Conservation (phyloP, 2,329 filamentous ascomycete species). For the Diaporthe aspalathi region DNA sequence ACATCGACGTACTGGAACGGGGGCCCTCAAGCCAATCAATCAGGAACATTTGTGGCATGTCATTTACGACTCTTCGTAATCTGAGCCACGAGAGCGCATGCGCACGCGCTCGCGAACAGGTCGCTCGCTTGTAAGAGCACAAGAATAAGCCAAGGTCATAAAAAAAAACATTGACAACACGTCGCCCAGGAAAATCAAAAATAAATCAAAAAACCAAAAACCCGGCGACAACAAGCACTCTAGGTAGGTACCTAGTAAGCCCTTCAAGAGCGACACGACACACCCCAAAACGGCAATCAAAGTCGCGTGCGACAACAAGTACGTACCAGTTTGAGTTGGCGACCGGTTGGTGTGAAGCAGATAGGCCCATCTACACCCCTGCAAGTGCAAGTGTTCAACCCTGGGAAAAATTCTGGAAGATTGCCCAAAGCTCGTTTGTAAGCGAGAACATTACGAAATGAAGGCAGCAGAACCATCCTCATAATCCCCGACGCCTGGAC, state of each 20-base stretch:
- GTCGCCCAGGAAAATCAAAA: background rate
- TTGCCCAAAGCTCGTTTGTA: slow-evolving; percentile 35
- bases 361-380: slow-evolving; percentile 5
- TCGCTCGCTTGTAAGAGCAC: background rate
- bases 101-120: background rate
- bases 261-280: background rate
- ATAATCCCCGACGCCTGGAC: slow-evolving; percentile 11
- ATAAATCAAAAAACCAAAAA: background rate
- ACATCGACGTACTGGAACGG: background rate
- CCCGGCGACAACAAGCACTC: background rate
- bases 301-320: slow-evolving; percentile 30
- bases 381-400: slow-evolving; percentile 21
- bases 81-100: background rate
- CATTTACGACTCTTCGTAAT: slow-evolving; percentile 18
- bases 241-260: background rate
- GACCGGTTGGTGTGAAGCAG: slow-evolving; percentile 27
- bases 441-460: slow-evolving; percentile 38
- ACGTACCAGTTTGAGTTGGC: slow-evolving; percentile 2
- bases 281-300: slow-evolving; percentile 10
- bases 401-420: slow-evolving; percentile 38
- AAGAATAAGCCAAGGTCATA: slow-evolving; percentile 13
- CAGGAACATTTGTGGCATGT: slow-evolving; percentile 18
- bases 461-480: slow-evolving; percentile 18
- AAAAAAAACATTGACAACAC: background rate
- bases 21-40: slow-evolving; percentile 13